Percentiles rank a stretch among this genome's conserved stretches.
phyloP scores from a whole-genome alignment of 176 grass and related monocot species.

The Metroxylon sagu region DNA sequence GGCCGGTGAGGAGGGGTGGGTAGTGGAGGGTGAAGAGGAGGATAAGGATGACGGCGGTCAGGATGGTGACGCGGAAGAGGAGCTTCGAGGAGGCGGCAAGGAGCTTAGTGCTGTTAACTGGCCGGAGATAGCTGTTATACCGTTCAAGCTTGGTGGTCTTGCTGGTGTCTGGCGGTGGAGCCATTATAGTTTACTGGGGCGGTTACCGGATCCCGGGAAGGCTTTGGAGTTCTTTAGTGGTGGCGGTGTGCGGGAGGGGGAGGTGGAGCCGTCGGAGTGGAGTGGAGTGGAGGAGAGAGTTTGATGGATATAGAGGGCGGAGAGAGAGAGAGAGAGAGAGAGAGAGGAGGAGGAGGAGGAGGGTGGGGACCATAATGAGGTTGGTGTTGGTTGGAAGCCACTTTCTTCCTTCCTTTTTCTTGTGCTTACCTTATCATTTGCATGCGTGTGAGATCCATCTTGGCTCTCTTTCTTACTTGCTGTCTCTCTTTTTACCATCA shows the following conservation, averaged over 20 bases:
- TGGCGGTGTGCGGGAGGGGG: neutral
- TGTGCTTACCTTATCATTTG: too few relatives aligned
- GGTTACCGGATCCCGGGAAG: neutral
- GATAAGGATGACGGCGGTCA: slow-evolving; percentile 59
- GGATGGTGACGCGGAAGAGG: slow-evolving; percentile 60
- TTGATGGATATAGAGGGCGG: neutral
- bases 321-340: slow-evolving; percentile 17
- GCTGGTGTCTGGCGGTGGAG: slow-evolving; percentile 2
- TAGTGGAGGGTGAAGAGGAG: slow-evolving; percentile 66
- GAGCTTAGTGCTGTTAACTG: slow-evolving; percentile 26
- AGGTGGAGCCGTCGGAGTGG: neutral
- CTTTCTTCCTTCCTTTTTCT: slow-evolving; percentile 1
- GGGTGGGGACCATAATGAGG: slow-evolving; percentile 2
- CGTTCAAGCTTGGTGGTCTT: slow-evolving; percentile 60
- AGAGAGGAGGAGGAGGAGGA: slow-evolving; percentile 1
- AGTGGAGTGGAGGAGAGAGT: neutral
- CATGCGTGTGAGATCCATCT: too few relatives aligned
- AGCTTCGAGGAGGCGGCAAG: slow-evolving; percentile 20
- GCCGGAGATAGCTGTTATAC: slow-evolving; percentile 42
- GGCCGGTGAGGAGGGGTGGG: slow-evolving; percentile 69
- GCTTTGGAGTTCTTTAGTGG: neutral
- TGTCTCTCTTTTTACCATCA: too few relatives aligned
- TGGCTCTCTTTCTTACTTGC: too few relatives aligned
- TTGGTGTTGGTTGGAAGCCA: slow-evolving; percentile 33
- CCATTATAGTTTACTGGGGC: neutral